These are phyloP conservation scores for Chaetomium olivaceum DNA, from an alignment of 2,329 filamentous ascomycete genomes.

Conservation along the genomic window DNA sequence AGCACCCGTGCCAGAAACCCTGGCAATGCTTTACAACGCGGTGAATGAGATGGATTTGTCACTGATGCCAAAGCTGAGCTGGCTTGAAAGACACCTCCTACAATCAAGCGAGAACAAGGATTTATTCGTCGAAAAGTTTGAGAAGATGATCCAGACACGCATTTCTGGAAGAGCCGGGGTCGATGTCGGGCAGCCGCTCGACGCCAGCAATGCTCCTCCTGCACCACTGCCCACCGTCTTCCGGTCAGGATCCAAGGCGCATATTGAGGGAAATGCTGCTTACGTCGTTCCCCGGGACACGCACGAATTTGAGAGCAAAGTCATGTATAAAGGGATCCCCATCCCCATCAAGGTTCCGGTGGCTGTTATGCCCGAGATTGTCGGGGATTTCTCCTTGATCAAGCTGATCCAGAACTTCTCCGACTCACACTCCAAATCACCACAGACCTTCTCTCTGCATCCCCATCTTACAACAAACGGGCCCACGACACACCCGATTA, in stretches of 20 bases:
- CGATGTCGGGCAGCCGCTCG: slow-evolving; percentile 46
- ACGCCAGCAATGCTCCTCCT: slow-evolving; percentile 51
- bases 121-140: slow-evolving; percentile 96
- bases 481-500: slow-evolving; percentile 85
- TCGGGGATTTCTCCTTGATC: slow-evolving; percentile 95
- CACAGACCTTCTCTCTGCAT: slow-evolving; percentile 82
- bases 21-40: slow-evolving; percentile 84
- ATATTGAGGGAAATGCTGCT: slow-evolving; percentile 61
- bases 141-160: slow-evolving; percentile 85
- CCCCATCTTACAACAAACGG: slow-evolving; percentile 93
- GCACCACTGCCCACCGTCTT: slow-evolving; percentile 51
- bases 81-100: slow-evolving; percentile 80
- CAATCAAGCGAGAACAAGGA: slow-evolving; percentile 93
- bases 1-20: slow-evolving; percentile 80
- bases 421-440: slow-evolving; percentile 74
- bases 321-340: slow-evolving; percentile 94
- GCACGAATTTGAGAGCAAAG: slow-evolving; percentile 94
- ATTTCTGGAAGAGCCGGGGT: slow-evolving; percentile 64
- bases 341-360: slow-evolving; percentile 96
- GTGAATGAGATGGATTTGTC: slow-evolving; percentile 98
- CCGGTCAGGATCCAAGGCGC: slow-evolving; percentile 62
- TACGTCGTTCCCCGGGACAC: slow-evolving; percentile 88
- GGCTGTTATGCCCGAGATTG: slow-evolving; percentile 89
- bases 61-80: slow-evolving; percentile 80
- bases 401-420: slow-evolving; percentile 97